Base-by-base conservation (phyloP, 768 basidiomycete genomes). In the Leccinellum albellum region DNA sequence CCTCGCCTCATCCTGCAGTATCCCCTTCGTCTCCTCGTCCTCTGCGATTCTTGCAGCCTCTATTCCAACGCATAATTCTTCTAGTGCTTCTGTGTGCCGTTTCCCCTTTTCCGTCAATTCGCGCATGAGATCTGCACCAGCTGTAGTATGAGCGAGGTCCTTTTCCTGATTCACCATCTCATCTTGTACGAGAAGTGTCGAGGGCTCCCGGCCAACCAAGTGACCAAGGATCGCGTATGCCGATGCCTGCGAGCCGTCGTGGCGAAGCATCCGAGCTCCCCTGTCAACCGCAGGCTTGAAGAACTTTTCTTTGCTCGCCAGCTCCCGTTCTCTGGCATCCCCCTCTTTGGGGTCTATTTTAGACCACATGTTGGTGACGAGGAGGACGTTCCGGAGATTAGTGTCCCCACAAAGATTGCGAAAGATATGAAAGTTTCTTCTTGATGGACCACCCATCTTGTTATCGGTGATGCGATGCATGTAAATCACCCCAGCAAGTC, bases 361-460 rank as follows among this genome's bases (percentile, higher is more conserved):
- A 12, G 73, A 76, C 82, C 82, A 83, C 79, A 79, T 82, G 4
- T 74, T 83, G 17, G 82, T 83, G 37, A 77, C 76, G 47, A 84
- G 73, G 9, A 80, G 70, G 26, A 84, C 79, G 53, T 77, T 81
- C 40, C 69, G 64, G 32, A 84, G 75, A 14, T 76, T 70, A 14
- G 54, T 65, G 21, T 79, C 77, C 8, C 83, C 82, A 50, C 82
- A 84, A 17, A 84, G 73, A 56, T 79, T 73, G 37, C 76, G 69
- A 66, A 84, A 80, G 64, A 82, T 75, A 35, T 72, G 71, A 58
- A 81, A 79, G 58, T 79, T 82, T 55, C 75, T 73, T n/a, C 70
- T 73, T n/a, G 79, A 78, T 44, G 78, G 78, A 5, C 79, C 79
- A 7, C 78, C 77, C 67, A 83, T 74, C 40, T 80, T 74, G 66